Evolutionary conservation across 805 yeast species (phyloP), one percentile per base, ranked within the genome.

Genomic region (Ogataea wickerhamii): DNA sequence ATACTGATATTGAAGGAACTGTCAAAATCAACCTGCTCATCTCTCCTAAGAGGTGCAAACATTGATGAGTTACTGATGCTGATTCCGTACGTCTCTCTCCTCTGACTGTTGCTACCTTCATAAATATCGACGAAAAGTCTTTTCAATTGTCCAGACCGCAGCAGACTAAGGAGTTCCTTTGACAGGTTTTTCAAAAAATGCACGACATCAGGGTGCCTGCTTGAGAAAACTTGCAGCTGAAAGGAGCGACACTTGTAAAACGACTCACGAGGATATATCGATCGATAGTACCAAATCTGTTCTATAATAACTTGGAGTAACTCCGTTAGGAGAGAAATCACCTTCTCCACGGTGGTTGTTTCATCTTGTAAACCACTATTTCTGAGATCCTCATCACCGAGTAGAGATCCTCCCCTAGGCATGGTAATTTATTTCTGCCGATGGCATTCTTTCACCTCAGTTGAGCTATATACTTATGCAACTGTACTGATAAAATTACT

Each of bases 261-360:
- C 0, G 80, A 65, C 34, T 64, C 70, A 1, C 40, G 49, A 0
- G 81, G 81, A 48, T 83, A 83, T 0, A 83, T 58, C 1, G 59
- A 53, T 32, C 78, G 68, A 34, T 71, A 60, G 53, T 73, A 80
- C 34, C 81, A 56, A 1, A 81, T 64, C 28, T 76, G 76, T 42
- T 80, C 81, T 7, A 75, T 51, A 61, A 73, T 68, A 1, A 71
- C 74, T 3, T 64, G 59, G 10, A 80, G 42, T 36, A 78, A 71
- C 49, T 77, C 82, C 20, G 71, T 58, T 5, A 78, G 39, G 5
- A 67, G 49, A 2, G 58, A 41, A 5, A 68, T 36, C 6, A 70
- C 28, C 30, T 41, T 39, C 13, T 41, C 18, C 12, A 8, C 11
- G 12, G 25, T 22, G 8, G 25, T 22, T 12, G 12, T 8, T 12